Percentiles rank a stretch among this genome's conserved stretches.
Conservation (phyloP, 2,329 filamentous ascomycete genomes). For the Colletotrichum sp. region DNA sequence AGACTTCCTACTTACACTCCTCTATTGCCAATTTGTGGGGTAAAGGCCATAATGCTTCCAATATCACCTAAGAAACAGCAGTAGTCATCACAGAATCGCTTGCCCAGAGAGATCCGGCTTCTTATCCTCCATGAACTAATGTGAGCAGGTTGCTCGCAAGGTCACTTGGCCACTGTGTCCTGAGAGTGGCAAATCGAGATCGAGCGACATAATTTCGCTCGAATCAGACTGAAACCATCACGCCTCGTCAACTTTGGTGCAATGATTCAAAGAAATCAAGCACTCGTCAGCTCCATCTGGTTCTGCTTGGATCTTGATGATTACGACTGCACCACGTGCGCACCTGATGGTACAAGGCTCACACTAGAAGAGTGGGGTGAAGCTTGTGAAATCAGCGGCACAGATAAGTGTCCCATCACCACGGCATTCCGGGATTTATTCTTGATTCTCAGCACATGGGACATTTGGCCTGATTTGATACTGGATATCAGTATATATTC, state of each 20-base stretch:
- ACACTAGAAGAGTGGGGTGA: neutral
- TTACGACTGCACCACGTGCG: constrained; percentile 30
- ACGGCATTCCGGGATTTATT: constrained; percentile 27
- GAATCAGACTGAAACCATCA: constrained; percentile 32
- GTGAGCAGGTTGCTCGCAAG: constrained; percentile 26
- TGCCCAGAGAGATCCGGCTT: constrained; percentile 28
- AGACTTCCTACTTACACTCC: neutral
- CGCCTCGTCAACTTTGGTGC: constrained; percentile 30
- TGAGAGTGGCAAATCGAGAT: constrained; percentile 34
- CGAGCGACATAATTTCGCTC: constrained; percentile 33
- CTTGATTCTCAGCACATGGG: constrained; percentile 31
- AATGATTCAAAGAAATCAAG: constrained; percentile 32
- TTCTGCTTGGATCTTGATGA: constrained; percentile 33
- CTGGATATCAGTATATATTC: constrained; percentile 37
- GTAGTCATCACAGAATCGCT: constrained; percentile 11
- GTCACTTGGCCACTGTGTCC: constrained; percentile 31
- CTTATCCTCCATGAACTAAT: constrained; percentile 27
- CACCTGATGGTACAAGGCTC: neutral
- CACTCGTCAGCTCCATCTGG: constrained; percentile 32
- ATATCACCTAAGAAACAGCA: neutral
- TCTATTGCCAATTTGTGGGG: neutral
- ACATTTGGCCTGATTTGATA: constrained; percentile 26
- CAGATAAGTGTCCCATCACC: constrained; percentile 22
- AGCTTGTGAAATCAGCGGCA: constrained; percentile 14
- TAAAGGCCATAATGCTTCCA: neutral